Conservation (phyloP, 768 basidiomycete genomes). For the Collybiopsis luxurians region DNA sequence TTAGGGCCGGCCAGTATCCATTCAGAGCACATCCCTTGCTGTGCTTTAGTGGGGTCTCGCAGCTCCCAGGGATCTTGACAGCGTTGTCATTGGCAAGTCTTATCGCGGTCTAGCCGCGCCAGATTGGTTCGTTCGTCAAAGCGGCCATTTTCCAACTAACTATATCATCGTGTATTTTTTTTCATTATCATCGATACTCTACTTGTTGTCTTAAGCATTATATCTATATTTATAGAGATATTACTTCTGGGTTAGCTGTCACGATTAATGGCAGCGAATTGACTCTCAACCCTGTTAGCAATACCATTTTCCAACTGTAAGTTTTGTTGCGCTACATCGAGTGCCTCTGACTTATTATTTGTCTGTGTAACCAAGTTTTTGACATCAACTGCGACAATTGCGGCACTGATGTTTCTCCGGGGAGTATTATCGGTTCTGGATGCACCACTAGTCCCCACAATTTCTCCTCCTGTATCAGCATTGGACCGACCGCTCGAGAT, state of each 20-base stretch:
- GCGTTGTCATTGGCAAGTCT: neutral
- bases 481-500: neutral
- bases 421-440: neutral
- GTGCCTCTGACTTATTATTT: too few species aligned
- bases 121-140: conserved; percentile 2
- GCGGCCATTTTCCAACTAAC: neutral
- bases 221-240: neutral
- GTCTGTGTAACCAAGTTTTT: too few species aligned
- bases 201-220: neutral
- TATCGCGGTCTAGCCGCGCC: neutral
- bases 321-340: neutral
- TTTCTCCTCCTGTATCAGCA: neutral
- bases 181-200: too few species aligned
- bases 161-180: neutral
- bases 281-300: neutral
- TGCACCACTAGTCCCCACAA: neutral
- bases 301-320: neutral
- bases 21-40: neutral
- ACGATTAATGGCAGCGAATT: neutral
- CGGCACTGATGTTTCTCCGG: neutral
- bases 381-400: neutral
- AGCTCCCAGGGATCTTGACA: neutral
- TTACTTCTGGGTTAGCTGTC: neutral
- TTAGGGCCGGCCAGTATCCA: neutral
- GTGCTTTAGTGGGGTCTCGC: neutral